Conservation (phyloP, 805 yeast species). For the Candida nanaspora region DNA sequence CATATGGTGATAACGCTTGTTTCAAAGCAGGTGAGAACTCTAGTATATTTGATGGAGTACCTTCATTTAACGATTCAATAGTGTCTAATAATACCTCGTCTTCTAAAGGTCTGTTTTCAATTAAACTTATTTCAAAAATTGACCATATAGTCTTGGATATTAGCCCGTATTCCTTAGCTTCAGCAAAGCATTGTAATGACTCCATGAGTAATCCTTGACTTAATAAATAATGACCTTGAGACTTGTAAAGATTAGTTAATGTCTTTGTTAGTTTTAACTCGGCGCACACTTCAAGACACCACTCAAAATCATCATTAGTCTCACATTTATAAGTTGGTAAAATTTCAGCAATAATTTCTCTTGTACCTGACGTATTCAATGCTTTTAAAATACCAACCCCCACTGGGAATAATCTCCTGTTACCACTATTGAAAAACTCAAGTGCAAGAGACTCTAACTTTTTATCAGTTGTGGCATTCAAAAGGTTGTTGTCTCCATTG, state of each 20-base stretch:
- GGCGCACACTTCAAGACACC: constrained; percentile 71
- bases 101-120: constrained; percentile 45
- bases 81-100: constrained; percentile 35
- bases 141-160: constrained; percentile 49
- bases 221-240: constrained; percentile 35
- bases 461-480: constrained; percentile 9
- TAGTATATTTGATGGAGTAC: constrained; percentile 10
- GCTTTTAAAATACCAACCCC: constrained; percentile 59
- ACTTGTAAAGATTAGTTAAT: constrained; percentile 46
- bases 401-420: constrained; percentile 51
- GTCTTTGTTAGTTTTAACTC: constrained; percentile 54
- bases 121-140: constrained; percentile 52
- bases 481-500: constrained; percentile 3
- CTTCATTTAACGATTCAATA: constrained; percentile 5
- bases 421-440: constrained; percentile 35
- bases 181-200: constrained; percentile 56
- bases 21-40: constrained; percentile 49
- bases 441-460: constrained; percentile 49
- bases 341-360: constrained; percentile 44
- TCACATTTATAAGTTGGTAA: constrained; percentile 54
- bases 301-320: constrained; percentile 72
- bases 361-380: constrained; percentile 35
- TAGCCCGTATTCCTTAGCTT: constrained; percentile 50
- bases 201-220: constrained; percentile 37
- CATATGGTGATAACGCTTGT: constrained; percentile 69